Base-by-base conservation (phyloP, 441 rosid genomes). In the Rhodomyrtus psidioides region DNA sequence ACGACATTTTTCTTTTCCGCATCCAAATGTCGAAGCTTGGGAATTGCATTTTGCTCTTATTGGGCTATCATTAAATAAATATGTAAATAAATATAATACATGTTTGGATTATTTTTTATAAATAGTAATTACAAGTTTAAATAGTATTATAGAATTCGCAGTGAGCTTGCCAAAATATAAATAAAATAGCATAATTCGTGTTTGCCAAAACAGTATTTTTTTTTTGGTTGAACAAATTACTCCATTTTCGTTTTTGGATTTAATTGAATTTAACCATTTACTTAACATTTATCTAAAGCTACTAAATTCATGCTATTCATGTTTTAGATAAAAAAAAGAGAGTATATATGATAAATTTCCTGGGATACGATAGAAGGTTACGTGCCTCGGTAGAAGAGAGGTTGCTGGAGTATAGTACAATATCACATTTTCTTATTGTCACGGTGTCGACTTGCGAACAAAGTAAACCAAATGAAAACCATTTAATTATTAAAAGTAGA, bases 1-100 rank as follows among this genome's bases (percentile, higher is more conserved):
- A 90, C 86, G 91, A 86, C 94, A 92, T 93, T 54, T 65, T 34
- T 34, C 49, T 70, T 39, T 39, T 39, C 79, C 39, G n/a, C 49
- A 21, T 70, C 26, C 15, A 42, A 39, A 70, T 39, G 79, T 39
- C 8, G 16, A 42, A 70, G 49, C n/a, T 39, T 13, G 46, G 49
- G 19, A 21, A 3, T 39, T 39, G 49, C 49, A 39, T 23, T 70
- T 70, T 70, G 49, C 49, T 70, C 79, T 39, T 70, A 16, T 55
- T 34, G 9, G 49, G 49, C 79, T 34, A 62, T 30, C 28, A 2
- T 34, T 62, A 30, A 62, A 62, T 62, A 10, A 5, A 30, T 30
- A 9, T 3, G 17, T 54, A 6, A 6, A 54, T 6, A 6, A 17
- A 19, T 30, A 21, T 4, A 16, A 2, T 7, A 62, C 12, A 62